A percentile compares a stretch with the other conserved stretches of the same genome.
Conservation (phyloP, 1,284 basidiomycete species). For the Stygiomarasmius scandens region DNA sequence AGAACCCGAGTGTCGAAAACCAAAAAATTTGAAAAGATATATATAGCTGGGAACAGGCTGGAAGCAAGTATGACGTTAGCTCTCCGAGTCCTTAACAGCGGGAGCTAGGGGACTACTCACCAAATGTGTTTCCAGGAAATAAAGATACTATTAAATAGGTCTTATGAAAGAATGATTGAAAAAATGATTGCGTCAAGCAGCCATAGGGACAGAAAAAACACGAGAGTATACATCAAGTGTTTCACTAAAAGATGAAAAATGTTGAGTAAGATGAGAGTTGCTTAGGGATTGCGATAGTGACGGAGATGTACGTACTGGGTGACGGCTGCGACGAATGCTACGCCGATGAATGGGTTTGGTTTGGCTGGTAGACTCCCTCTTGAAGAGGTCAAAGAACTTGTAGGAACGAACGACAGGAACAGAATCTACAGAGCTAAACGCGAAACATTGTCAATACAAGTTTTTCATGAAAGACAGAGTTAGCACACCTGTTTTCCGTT, state of each 20-base stretch:
- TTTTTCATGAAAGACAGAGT: background rate
- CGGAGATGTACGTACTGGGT: background rate
- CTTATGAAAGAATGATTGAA: background rate
- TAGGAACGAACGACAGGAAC: too few relatives aligned
- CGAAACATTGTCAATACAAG: background rate
- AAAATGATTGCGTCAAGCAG: background rate
- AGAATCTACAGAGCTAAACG: background rate
- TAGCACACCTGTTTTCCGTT: background rate
- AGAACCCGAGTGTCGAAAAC: too few relatives aligned
- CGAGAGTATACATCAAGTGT: background rate
- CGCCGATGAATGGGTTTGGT: background rate
- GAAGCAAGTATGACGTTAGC: background rate
- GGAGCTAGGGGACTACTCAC: background rate
- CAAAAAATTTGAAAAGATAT: too few relatives aligned
- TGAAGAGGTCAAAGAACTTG: background rate
- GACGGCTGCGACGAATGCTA: background rate
- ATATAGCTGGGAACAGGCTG: background rate
- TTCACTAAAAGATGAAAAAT: background rate
- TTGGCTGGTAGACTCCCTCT: background rate
- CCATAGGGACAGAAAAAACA: background rate
- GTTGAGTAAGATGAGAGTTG: background rate
- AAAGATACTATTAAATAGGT: background rate
- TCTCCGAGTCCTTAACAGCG: background rate
- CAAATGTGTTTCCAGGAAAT: background rate
- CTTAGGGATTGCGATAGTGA: background rate